Conservation (phyloP, 352 stramenopile genomes). For the Phytophthora crassamura region DNA sequence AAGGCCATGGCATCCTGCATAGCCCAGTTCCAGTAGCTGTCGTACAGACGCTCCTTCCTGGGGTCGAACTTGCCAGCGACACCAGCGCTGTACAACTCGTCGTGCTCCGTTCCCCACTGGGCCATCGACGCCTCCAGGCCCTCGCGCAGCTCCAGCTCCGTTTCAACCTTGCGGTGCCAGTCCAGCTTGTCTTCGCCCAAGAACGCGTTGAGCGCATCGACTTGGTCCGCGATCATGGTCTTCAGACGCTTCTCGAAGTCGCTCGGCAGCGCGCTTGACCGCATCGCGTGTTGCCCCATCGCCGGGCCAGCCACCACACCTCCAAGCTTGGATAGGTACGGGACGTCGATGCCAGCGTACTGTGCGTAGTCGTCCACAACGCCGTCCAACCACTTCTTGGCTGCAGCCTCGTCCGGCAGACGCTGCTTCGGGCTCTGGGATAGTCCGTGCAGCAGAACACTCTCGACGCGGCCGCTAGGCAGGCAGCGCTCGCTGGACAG, state of each 20-base stretch:
- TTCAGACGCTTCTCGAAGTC: conserved; percentile 67
- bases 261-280: conserved; percentile 39
- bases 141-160: conserved; percentile 59
- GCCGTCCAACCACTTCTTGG: conserved; percentile 83
- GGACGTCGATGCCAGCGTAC: conserved; percentile 64
- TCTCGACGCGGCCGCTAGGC: conserved; percentile 75
- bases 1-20: conserved; percentile 73
- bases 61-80: conserved; percentile 70
- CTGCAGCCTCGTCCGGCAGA: conserved; percentile 62
- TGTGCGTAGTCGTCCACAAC: conserved; percentile 84
- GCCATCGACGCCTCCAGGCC: conserved; percentile 60
- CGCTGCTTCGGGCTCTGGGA: conserved; percentile 77
- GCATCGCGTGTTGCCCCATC: conserved; percentile 39
- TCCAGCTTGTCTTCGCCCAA: conserved; percentile 59
- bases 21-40: conserved; percentile 88
- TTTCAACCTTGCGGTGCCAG: conserved; percentile 58
- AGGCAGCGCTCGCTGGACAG: conserved; percentile 76
- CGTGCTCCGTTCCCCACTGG: conserved; percentile 64
- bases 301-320: conserved; percentile 38
- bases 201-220: conserved; percentile 53
- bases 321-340: conserved; percentile 54
- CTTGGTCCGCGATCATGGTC: conserved; percentile 69
- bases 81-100: conserved; percentile 61
- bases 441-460: conserved; percentile 80
- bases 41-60: conserved; percentile 77